Base-by-base conservation (phyloP, 371 early-diverging fungal species). In the Mucor irregularis region DNA sequence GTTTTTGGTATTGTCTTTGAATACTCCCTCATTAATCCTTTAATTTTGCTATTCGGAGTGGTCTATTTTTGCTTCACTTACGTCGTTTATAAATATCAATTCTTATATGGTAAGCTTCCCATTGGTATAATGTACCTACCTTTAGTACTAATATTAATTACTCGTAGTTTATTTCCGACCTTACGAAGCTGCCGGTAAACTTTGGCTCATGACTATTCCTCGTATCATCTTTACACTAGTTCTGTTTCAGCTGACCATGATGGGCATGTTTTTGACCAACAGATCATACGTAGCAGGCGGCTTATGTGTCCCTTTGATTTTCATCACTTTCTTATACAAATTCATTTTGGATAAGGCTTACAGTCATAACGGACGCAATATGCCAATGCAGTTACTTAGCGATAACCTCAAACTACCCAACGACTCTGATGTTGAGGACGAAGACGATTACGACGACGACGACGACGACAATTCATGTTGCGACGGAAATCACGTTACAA, bases 1-100 rank as follows among this genome's bases (percentile, higher is more conserved):
- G 74, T 94, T 2, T 92, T 93, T 61, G 85, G 89, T n/a, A 89
- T 95, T 49, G 90, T 91, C 14, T 58, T 95, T 53, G 84, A 88
- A 14, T 97, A 97, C 68, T 88, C 92, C 19, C 84, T 86, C n/a
- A 89, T 95, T 25, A 82, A 87, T 42, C 97, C 97, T 0, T 60
- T 96, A 14, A 89, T 94, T 19, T 72, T 95, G 19, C 54, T 89
- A 0, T 90, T 94, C 62, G 92, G 92, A 4, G 71, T 84, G 0
- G 34, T 89, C 2, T 96, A 90, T 65, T 97, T 88, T 69, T 77
- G 78, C 13, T 73, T 91, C 17, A 87, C 87, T 5, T 90, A 88
- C 37, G 59, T 94, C 19, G 87, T 94, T 10, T 90, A 86, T 82
- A 97, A 97, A 68, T 89, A 93, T 64, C 85, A 88, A 58, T 77